Evolutionary conservation across 2,329 filamentous ascomycete species (phyloP), one percentile per base, ranked within the genome.

Genomic region (Sporothrix brunneoviolacea): DNA sequence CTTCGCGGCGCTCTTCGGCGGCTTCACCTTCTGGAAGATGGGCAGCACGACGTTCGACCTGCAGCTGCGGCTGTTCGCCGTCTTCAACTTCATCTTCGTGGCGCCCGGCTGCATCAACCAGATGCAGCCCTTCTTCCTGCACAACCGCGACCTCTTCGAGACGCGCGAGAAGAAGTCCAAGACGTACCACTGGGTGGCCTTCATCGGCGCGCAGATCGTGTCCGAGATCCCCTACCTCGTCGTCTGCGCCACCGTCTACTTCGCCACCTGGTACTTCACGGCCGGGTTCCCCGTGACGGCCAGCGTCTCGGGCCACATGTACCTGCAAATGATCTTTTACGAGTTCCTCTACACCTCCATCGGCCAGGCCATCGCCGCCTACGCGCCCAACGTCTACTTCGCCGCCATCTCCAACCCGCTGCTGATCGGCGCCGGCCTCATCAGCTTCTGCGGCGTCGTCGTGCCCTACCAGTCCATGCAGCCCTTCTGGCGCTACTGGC

Each of bases 381-480:
- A 82, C 53, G 75, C 79, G 0, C 80, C 80, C 0, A 82, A 80
- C 54, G 77, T 73, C 30, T 73, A 80, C 10, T 81, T 82, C 39
- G 80, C 80, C 0, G 68, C 76, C 0, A 68, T 83, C 4, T 71
- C 74, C 54, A 82, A 82, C 55, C 78, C 78, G 0, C 60, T 83
- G 0, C 47, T 82, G 10, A 66, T 83, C 50, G 71, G 74, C 60
- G 63, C 80, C 36, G 53, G 50, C 15, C 70, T 88, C 3, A 74
- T 88, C 8, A 78, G 76, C 1, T 90, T 91, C 69, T 89, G 84
- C 58, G 86, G 86, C 55, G 83, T 90, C 2, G 70, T 88, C 5
- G 85, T 89, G 0, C 84, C 85, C 0, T 87, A 83, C 55, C 59
- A 59, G 0, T 73, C 75, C 22, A 73, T 90, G 19, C 76, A 80